These are phyloP conservation scores for Bullera alba DNA, from an alignment of 768 basidiomycete species.

Conservation along the genomic window DNA sequence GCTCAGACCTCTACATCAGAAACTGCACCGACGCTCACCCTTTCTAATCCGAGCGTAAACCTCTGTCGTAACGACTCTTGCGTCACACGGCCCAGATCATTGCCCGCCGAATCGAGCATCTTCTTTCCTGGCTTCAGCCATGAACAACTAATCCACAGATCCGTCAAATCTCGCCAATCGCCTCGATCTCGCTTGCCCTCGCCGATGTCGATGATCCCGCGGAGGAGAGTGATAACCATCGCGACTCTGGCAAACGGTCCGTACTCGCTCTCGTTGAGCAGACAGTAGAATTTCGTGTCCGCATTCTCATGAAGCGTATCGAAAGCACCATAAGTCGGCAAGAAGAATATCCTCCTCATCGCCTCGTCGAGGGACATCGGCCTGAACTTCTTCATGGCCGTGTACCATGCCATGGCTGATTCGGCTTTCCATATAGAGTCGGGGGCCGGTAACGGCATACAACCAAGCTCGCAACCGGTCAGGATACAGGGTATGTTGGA, in stretches of 20 bases:
- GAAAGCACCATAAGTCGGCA: constrained; percentile 36
- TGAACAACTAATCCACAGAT: constrained; percentile 33
- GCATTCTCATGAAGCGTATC: constrained; percentile 31
- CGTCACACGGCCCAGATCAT: constrained; percentile 36
- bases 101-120: constrained; percentile 30
- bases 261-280: constrained; percentile 33
- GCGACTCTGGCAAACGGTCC: constrained; percentile 47
- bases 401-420: constrained; percentile 40
- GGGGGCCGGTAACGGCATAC: constrained; percentile 46
- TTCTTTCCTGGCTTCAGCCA: constrained; percentile 29
- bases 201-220: constrained; percentile 46
- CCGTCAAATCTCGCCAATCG: constrained; percentile 39
- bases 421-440: constrained; percentile 46
- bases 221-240: constrained; percentile 43
- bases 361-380: constrained; percentile 40
- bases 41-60: constrained; percentile 22
- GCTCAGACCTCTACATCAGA: background rate
- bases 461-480: constrained; percentile 34
- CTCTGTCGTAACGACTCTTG: constrained; percentile 30
- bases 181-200: constrained; percentile 44
- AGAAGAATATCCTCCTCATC: constrained; percentile 39
- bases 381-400: constrained; percentile 33
- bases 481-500: constrained; percentile 41
- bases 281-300: constrained; percentile 31
- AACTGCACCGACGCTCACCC: constrained; percentile 13